These are phyloP conservation scores for Eucalyptus lansdowneana DNA, from an alignment of 345 rosid genomes.

Conservation along the genomic window DNA sequence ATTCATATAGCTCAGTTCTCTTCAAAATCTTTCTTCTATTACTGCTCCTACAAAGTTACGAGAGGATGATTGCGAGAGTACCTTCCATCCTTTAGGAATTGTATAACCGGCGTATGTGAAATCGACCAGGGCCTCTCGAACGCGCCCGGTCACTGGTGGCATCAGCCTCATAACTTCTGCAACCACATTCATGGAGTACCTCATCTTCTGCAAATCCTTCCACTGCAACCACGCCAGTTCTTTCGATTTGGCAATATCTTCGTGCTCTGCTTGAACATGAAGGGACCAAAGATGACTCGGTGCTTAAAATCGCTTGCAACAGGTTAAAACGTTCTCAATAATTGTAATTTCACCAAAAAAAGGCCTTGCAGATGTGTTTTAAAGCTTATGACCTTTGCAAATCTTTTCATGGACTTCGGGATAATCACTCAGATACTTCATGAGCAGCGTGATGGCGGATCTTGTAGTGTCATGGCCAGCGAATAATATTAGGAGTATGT, in stretches of 20 bases:
- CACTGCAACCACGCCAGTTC: not conserved
- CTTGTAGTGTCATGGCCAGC: slow-evolving; percentile 5
- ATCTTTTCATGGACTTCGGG: not conserved
- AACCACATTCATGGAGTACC: not conserved
- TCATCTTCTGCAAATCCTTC: not conserved
- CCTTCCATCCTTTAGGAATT: slow-evolving; percentile 44
- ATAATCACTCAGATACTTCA: slow-evolving; percentile 1
- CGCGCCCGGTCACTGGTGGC: not conserved
- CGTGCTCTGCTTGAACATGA: not conserved
- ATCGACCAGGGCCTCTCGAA: slow-evolving; percentile 16
- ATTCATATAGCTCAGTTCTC: no score
- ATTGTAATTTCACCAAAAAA: not conserved
- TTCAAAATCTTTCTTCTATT: no score
- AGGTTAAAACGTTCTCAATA: not conserved
- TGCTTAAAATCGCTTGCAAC: not conserved
- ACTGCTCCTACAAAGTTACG: not conserved
- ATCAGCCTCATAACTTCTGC: not conserved
- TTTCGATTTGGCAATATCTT: not conserved
- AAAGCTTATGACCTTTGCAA: not conserved
- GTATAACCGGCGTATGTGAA: slow-evolving; percentile 15
- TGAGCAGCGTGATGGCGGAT: not conserved
- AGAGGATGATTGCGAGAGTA: not conserved
- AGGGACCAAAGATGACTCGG: not conserved
- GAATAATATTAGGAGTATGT: not conserved
- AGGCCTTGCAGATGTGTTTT: not conserved